Evolutionary conservation across 75 land plant species (phyloP).

Genomic region (Sequoia sempervirens): DNA sequence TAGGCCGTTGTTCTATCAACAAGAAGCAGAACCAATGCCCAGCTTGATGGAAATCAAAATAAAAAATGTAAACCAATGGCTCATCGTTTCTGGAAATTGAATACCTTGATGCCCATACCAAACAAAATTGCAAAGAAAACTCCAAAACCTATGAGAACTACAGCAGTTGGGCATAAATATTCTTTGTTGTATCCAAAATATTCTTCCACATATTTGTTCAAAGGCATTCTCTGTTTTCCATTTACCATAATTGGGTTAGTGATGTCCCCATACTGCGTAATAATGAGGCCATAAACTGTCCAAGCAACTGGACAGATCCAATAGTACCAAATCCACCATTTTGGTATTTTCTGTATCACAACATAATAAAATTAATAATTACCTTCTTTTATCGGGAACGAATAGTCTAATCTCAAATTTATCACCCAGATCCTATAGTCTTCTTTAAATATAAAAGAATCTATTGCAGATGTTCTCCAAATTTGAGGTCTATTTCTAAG

Average conservation of each 20-base stretch:
- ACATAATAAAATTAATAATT: background rate
- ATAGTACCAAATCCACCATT: too few species aligned
- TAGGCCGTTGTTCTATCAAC: too few species aligned
- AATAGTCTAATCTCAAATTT: background rate
- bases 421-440: background rate
- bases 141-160: constrained; percentile 21
- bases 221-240: constrained; percentile 7
- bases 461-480: background rate
- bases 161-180: constrained; percentile 19
- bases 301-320: too few species aligned
- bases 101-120: constrained; percentile 28
- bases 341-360: constrained; percentile 16
- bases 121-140: constrained; percentile 34
- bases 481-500: background rate
- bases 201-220: constrained; percentile 16
- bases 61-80: too few species aligned
- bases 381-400: background rate
- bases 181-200: constrained; percentile 28
- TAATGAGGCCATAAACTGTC: constrained; percentile 32
- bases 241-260: constrained; percentile 5
- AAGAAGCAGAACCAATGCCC: too few species aligned
- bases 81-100: constrained; percentile 42
- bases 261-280: constrained; percentile 28
- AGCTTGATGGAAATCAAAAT: too few species aligned
- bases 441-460: background rate